A percentile compares a stretch with the other conserved stretches of the same genome.
Evolutionary conservation across 108 stramenopile genomes (phyloP).

Genomic region (Bacterosira constricta): DNA sequence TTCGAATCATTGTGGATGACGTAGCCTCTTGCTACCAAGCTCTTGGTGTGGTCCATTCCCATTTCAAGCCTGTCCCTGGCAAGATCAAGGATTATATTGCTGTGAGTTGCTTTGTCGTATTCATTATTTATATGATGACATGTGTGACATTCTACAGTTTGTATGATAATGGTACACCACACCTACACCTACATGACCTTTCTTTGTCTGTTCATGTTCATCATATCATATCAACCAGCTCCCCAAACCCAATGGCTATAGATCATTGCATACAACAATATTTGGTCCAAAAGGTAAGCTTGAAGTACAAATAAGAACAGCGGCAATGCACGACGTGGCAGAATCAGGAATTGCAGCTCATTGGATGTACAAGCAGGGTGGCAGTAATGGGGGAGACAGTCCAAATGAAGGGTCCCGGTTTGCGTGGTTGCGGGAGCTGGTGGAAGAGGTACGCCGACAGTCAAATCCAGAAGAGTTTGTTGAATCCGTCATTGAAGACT

Average conservation of each 20-base stretch:
- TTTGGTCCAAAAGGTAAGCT: slow-evolving; percentile 27
- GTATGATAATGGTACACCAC: too few relatives aligned
- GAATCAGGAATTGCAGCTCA: slow-evolving; percentile 60
- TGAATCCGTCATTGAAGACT: slow-evolving; percentile 31
- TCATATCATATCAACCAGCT: too few relatives aligned
- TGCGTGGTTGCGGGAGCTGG: slow-evolving; percentile 27
- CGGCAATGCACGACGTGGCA: slow-evolving; percentile 56
- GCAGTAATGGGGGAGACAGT: not conserved
- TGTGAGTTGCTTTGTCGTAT: too few relatives aligned
- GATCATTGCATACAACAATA: slow-evolving; percentile 57
- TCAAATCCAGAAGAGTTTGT: slow-evolving; percentile 27
- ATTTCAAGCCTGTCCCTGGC: slow-evolving; percentile 20
- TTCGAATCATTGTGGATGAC: slow-evolving; percentile 40
- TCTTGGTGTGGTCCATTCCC: slow-evolving; percentile 7
- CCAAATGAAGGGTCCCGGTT: slow-evolving; percentile 19
- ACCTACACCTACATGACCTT: too few relatives aligned
- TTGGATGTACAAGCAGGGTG: slow-evolving; percentile 42
- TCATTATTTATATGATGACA: too few relatives aligned
- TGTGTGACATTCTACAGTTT: too few relatives aligned
- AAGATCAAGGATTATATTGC: slow-evolving; percentile 69
- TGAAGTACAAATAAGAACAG: slow-evolving; percentile 55
- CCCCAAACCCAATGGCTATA: slow-evolving; percentile 71
- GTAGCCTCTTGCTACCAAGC: slow-evolving; percentile 35
- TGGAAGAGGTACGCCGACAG: slow-evolving; percentile 17
- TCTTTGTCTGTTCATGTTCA: too few relatives aligned